Evolutionary conservation across 2,329 filamentous ascomycete species (phyloP), one percentile per base, ranked within the genome.

Genomic region (Epichloe coenophiala): DNA sequence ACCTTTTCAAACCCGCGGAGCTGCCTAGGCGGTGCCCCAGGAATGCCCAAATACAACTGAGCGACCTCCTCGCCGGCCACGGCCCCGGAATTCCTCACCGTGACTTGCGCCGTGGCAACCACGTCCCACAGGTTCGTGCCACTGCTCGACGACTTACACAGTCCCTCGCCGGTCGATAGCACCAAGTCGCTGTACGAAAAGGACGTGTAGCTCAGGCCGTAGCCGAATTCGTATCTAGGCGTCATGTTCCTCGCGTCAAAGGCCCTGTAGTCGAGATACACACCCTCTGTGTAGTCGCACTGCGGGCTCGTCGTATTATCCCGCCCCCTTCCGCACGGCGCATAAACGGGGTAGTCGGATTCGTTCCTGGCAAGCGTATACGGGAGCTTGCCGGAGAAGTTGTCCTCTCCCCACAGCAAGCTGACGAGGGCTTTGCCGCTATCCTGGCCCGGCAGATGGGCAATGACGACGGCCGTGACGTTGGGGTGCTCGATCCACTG

Each of bases 381-480:
- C 0, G 81, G 78, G 0, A 85, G 67, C 51, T 78, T 77, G 2
- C 80, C 81, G 0, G 71, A 71, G 35, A 75, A 75, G 37, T 57
- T 65, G 4, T 71, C 68, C 17, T 77, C 72, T 35, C 80, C 80
- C 56, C 81, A 83, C 0, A 84, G 65, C 1, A 84, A 63, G 17
- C 74, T 68, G 0, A 76, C 72, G 0, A 84, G 59, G 0, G 77
- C 72, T 5, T 68, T 64, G 2, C 82, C 82, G n/a, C 73, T 75
- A 56, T 85, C 81, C 61, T 86, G 81, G 0, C 82, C 82, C 0
- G 81, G 82, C 0, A 84, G 67, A 56, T 83, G 80, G 3, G 79
- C 81, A 50, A 80, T 74, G 2, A 86, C 65, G 1, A 80, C 70
- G 0, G 77, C 80, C 0, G 81, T 85, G 39, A 86, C 68, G 56